phyloP scores from a whole-genome alignment of 2,329 filamentous ascomycete genomes.

The Phaeosphaeriaceae sp. region DNA sequence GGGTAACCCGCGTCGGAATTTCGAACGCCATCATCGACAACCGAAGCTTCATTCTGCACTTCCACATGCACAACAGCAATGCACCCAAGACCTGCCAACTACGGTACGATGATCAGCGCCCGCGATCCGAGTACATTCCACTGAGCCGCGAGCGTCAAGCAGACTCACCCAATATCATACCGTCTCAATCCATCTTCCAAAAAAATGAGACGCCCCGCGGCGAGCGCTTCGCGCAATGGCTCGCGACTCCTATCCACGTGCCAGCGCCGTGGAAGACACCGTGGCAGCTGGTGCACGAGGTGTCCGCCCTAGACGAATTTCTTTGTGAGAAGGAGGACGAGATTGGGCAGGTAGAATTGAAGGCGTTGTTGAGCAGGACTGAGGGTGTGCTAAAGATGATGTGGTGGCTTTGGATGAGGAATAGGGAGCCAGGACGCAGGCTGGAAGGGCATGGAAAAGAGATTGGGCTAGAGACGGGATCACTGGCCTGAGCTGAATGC shows the following conservation, averaged over 20 bases:
- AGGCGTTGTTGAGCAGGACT: background rate
- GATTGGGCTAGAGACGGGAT: background rate
- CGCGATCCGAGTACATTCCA: background rate
- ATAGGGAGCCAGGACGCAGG: background rate
- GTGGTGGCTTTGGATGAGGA: constrained; percentile 1
- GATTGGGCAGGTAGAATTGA: background rate
- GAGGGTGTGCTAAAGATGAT: background rate
- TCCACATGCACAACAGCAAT: background rate
- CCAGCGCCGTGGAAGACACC: background rate
- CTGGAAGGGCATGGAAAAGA: background rate
- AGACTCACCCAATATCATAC: background rate
- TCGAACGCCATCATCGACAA: constrained; percentile 3
- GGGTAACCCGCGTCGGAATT: background rate
- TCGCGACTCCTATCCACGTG: background rate
- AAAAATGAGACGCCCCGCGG: background rate
- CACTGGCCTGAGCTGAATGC: too few species aligned
- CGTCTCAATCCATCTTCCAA: background rate
- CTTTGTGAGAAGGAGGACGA: background rate
- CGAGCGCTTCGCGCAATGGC: background rate
- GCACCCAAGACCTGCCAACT: background rate
- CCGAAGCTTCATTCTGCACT: background rate
- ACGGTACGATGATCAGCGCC: background rate
- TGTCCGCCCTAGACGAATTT: background rate
- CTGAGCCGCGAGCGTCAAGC: background rate
- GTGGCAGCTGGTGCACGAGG: background rate